phyloP scores from a whole-genome alignment of 2,329 filamentous ascomycete species.

The Hymenoscyphus fraxineus region DNA sequence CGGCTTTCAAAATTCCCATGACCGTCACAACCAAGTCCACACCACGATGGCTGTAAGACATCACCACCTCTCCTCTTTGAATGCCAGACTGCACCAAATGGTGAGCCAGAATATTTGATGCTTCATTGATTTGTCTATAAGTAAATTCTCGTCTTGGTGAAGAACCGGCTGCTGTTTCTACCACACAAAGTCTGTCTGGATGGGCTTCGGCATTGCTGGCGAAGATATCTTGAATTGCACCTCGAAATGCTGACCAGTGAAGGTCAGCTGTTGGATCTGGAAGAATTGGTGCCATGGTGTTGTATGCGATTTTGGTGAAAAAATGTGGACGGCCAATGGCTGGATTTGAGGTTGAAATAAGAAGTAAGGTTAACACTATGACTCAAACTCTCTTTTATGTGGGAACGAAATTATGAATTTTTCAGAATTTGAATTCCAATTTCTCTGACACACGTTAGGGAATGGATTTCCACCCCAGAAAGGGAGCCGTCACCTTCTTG shows the following conservation, averaged over 20 bases:
- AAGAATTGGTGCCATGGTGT: constrained; percentile 20
- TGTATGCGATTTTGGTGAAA: constrained; percentile 15
- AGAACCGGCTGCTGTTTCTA: constrained; percentile 54
- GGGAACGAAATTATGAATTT: background rate
- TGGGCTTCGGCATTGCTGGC: constrained; percentile 56
- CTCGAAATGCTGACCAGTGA: constrained; percentile 55
- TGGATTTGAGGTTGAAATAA: background rate
- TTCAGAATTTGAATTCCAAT: background rate
- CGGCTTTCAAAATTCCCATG: constrained; percentile 67
- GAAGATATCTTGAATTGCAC: constrained; percentile 59
- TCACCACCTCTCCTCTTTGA: constrained; percentile 79
- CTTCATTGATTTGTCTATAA: constrained; percentile 83
- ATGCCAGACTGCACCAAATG: constrained; percentile 72
- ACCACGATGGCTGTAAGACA: constrained; percentile 82
- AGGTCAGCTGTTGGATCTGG: constrained; percentile 57
- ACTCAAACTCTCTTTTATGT: background rate
- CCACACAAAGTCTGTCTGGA: constrained; percentile 62
- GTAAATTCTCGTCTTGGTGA: constrained; percentile 66
- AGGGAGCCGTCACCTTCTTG: background rate
- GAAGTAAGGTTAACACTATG: background rate
- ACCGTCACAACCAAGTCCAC: constrained; percentile 75
- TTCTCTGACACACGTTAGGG: background rate
- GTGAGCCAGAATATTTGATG: constrained; percentile 75
- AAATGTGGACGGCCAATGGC: background rate
- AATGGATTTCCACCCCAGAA: background rate